phyloP scores from a whole-genome alignment of 2,329 filamentous ascomycete genomes.

The Stachybotrys chlorohalonatus region DNA sequence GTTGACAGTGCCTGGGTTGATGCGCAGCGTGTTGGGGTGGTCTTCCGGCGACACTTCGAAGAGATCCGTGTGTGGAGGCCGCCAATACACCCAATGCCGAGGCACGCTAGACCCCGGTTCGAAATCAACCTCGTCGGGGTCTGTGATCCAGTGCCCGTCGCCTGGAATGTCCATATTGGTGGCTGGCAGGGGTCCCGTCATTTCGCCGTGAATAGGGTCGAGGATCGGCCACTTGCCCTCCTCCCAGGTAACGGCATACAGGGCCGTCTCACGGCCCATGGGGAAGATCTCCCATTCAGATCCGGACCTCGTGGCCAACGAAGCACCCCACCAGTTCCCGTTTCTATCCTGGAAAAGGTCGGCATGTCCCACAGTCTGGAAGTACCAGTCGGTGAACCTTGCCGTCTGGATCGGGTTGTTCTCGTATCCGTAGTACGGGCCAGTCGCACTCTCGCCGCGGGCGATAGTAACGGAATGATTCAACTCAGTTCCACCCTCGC shows the following conservation, averaged over 20 bases:
- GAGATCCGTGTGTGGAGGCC: conserved; percentile 35
- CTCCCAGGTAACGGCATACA: conserved; percentile 38
- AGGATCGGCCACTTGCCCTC: conserved; percentile 36
- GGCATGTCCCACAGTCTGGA: conserved; percentile 33
- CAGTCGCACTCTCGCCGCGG: conserved; percentile 24
- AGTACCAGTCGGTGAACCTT: conserved; percentile 24
- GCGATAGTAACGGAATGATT: conserved; percentile 34
- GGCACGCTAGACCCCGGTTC: conserved; percentile 32
- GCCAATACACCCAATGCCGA: conserved; percentile 46
- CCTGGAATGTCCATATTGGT: conserved; percentile 16
- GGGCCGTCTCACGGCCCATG: conserved; percentile 44
- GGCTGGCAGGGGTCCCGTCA: conserved; percentile 27
- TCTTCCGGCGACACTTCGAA: conserved; percentile 35
- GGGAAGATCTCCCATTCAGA: conserved; percentile 33
- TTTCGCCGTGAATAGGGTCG: conserved; percentile 8
- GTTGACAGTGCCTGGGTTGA: conserved; percentile 40
- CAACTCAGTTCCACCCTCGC: conserved; percentile 36
- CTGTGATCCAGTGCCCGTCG: conserved; percentile 29
- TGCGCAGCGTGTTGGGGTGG: conserved; percentile 32
- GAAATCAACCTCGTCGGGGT: conserved; percentile 38
- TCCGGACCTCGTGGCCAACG: conserved; percentile 31
- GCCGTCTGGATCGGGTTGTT: conserved; percentile 36
- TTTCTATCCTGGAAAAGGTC: conserved; percentile 31
- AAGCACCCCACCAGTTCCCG: conserved; percentile 44
- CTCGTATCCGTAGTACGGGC: conserved; percentile 30